A percentile compares a stretch with the other conserved stretches of the same genome.
phyloP scores from a whole-genome alignment of 108 stramenopile genomes.

The Skeletonema costatum region DNA sequence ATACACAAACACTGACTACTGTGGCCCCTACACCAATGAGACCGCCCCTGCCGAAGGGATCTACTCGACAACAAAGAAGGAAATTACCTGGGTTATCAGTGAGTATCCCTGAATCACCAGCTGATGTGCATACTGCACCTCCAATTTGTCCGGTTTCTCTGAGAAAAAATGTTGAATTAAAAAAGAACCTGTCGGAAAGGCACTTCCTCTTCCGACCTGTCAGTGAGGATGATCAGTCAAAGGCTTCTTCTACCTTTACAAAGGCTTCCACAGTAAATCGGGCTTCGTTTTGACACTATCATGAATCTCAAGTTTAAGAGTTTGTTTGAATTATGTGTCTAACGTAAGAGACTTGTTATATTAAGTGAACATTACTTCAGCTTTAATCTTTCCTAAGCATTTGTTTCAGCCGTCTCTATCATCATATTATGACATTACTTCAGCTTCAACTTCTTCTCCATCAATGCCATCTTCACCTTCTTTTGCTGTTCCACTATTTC shows the following conservation, averaged over 20 bases:
- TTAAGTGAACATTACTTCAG: neutral
- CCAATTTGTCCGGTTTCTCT: neutral
- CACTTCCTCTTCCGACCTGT: neutral
- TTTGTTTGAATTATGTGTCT: too few relatives aligned
- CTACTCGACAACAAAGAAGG: neutral
- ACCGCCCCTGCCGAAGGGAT: neutral
- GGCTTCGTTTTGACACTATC: neutral
- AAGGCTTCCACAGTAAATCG: neutral
- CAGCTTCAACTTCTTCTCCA: slow-evolving; percentile 2
- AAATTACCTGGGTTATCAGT: neutral
- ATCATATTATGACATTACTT: neutral
- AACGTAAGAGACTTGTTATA: neutral
- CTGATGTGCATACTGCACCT: neutral
- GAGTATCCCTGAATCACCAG: neutral
- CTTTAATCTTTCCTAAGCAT: neutral
- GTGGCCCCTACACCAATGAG: neutral
- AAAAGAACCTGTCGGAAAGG: neutral
- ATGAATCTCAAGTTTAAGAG: too few relatives aligned
- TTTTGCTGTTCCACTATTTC: slow-evolving; percentile 73
- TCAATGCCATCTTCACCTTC: slow-evolving; percentile 40
- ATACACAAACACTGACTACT: neutral
- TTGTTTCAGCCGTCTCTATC: neutral
- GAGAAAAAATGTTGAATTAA: neutral
- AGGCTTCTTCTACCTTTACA: neutral
- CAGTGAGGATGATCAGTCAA: neutral